These are phyloP conservation scores for Psilocybe sp. DNA, from an alignment of 768 basidiomycete genomes.

Conservation along the genomic window DNA sequence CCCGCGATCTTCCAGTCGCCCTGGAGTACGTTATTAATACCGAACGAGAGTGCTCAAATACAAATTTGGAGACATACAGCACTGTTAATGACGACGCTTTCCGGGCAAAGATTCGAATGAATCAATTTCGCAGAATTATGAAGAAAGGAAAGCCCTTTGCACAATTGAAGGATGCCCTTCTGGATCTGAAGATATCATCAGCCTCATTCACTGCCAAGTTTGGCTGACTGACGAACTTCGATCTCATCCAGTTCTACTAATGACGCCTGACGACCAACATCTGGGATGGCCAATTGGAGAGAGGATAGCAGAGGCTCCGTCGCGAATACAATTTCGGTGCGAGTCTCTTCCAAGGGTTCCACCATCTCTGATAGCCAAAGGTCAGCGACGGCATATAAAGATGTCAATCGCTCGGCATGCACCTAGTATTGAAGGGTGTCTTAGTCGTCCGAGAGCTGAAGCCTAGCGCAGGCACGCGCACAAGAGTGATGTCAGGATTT, in stretches of 20 bases:
- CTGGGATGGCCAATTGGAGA: slow-evolving; percentile 72
- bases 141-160: slow-evolving; percentile 86
- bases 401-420: slow-evolving; percentile 1
- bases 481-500: not conserved
- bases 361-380: slow-evolving; percentile 73
- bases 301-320: slow-evolving; percentile 89
- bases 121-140: slow-evolving; percentile 91
- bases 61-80: slow-evolving; percentile 52
- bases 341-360: slow-evolving; percentile 92
- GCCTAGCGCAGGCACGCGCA: slow-evolving; percentile 46
- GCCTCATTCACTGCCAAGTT: slow-evolving; percentile 3
- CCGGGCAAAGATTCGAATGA: slow-evolving; percentile 86
- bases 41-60: not conserved
- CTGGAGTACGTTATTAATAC: slow-evolving; percentile 34
- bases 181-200: slow-evolving; percentile 63
- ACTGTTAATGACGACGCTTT: slow-evolving; percentile 85
- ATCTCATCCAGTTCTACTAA: slow-evolving; percentile 92
- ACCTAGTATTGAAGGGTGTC: slow-evolving; percentile 95
- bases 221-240: slow-evolving; percentile 56
- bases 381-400: slow-evolving; percentile 5
- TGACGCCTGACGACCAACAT: slow-evolving; percentile 50
- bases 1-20: slow-evolving; percentile 99
- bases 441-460: slow-evolving; percentile 74
- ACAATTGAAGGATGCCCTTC: slow-evolving; percentile 92
- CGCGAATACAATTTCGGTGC: slow-evolving; percentile 87